Evolutionary conservation across 179 eudicot species (phyloP), one percentile per base, ranked within the genome.

Genomic region (Spinacia oleracea): DNA sequence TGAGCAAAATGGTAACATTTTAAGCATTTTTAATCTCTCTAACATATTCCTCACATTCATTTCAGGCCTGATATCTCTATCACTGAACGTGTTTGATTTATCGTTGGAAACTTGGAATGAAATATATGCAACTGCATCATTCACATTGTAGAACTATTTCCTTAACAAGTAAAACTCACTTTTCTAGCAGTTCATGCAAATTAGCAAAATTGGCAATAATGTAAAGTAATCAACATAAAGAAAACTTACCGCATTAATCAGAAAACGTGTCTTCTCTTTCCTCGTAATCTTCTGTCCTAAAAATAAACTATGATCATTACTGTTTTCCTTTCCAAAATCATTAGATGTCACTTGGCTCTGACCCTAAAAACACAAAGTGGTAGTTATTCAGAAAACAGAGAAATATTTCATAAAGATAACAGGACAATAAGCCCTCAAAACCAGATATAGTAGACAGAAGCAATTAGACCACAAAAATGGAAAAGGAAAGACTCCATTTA

Each of bases 241-340:
- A 51, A 72, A 79, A 73, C 87, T 81, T 80, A 86, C 87, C 31
- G 89, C 81, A 56, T 59, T 85, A 27, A 90, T 85, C 42, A 92
- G 89, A 88, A 91, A 83, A 45, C 21, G 77, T 51, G 74, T 87
- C 81, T 90, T 94, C 63, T 91, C 94, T 84, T 81, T 89, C 77
- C 88, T 83, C 1, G 94, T 40, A 32, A 91, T 79, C 46, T 83
- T 86, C 75, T 84, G 83, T 65, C 91, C 96, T 75, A 88, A 23
- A 48, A 76, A 81, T 42, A 45, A 38, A 51, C 60, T 69, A 11
- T 38, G 62, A 12, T 65, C 77, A 69, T 69, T 8, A 25, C 42
- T 50, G 51, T 42, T 51, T 48, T 70, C 82, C 42, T 43, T 51
- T 59, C 59, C 75, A 65, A 11, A 9, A n/a, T 78, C 80, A 58